A percentile compares a stretch with the other conserved stretches of the same genome.
Evolutionary conservation across 257 asterid species (phyloP).

Genomic region (Solanum paucissectum): DNA sequence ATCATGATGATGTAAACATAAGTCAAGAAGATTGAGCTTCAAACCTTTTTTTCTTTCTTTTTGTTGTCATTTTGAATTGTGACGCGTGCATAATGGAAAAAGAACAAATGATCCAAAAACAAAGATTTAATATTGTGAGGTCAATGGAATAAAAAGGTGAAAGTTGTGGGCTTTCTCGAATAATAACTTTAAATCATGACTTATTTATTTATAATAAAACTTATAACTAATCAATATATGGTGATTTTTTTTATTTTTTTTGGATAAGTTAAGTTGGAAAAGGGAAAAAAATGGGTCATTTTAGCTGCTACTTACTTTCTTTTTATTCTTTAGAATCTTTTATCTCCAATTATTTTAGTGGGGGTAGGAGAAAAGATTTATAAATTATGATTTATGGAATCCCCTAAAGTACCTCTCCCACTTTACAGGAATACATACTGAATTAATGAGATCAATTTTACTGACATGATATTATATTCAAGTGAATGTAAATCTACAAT

Average conservation of each 20-base stretch:
- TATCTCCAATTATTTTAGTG: background rate
- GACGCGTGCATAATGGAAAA: background rate
- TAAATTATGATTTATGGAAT: background rate
- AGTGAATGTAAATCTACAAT: background rate
- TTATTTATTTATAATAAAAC: background rate
- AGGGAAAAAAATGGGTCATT: background rate
- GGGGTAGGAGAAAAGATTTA: conserved; percentile 4
- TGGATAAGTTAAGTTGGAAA: conserved; percentile 1
- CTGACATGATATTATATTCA: background rate
- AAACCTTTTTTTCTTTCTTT: background rate
- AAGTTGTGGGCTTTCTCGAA: conserved; percentile 6
- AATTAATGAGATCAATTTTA: background rate
- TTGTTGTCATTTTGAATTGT: background rate
- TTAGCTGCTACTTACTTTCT: background rate
- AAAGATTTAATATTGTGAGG: background rate
- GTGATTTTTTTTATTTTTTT: background rate
- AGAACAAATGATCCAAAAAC: background rate
- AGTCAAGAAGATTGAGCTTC: background rate
- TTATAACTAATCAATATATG: background rate
- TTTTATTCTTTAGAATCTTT: conserved; percentile 1
- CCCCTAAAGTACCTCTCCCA: background rate
- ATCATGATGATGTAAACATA: conserved; percentile 5
- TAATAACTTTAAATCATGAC: background rate
- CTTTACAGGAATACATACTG: background rate
- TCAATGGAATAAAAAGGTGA: conserved; percentile 11